Evolutionary conservation across 1,284 basidiomycete species (phyloP), one percentile per base, ranked within the genome.

Genomic region (Cryptococcus maquisensis): DNA sequence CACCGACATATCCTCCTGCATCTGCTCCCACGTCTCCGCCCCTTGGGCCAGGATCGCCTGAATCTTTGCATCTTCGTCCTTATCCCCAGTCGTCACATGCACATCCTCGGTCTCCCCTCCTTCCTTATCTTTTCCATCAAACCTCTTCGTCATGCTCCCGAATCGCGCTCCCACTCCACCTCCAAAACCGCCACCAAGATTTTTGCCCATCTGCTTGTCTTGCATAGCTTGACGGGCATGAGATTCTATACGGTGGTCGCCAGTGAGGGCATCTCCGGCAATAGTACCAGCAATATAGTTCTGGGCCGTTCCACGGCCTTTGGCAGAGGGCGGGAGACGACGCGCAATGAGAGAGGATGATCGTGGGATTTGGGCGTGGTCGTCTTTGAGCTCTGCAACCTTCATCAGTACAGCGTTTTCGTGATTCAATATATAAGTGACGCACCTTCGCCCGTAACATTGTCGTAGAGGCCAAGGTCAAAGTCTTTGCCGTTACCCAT

Each of bases 401-500:
- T n/a, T 35, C 8, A 21, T 20, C 8, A 32, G n/a, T n/a, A 1
- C 1, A 39, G n/a, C 36, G 7, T 23, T n/a, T 5, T n/a, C n/a
- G n/a, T n/a, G n/a, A 44, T 36, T n/a, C 16, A 3, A 10, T 32
- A 32, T 32, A 32, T 6, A 8, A 8, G 4, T 8, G 15, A 78
- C 82, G 60, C 61, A 90, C 92, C 92, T 83, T 94, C 88, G 61
- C 89, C 87, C 12, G 87, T 86, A n/a, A 85, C 83, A 50, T 84
- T 80, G 70, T 96, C 91, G 69, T 86, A 88, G 32, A 98, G 81
- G 54, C 84, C 84, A 39, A 99, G 82, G 77, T 99, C 96, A 80
- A 98, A 98, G 74, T 98, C 96, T 71, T 88, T 91, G 58, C 92
- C 92, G 79, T 96, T 96, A 68, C 77, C 78, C 77, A 99, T 86